Conservation (phyloP, 331 rosid genomes). For the Quercus tomentella region DNA sequence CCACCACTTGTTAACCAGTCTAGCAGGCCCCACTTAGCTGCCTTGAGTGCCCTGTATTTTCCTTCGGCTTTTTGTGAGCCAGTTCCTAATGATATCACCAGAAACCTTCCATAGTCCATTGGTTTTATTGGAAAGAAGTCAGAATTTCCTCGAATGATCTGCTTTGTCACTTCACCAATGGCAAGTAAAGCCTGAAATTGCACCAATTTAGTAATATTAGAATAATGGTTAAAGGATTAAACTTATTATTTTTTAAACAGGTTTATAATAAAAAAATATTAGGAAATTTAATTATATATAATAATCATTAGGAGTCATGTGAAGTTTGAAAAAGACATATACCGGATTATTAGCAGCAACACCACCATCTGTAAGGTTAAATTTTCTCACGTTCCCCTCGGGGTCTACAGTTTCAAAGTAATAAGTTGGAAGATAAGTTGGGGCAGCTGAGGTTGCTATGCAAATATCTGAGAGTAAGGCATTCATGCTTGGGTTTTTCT, state of each 20-base stretch:
- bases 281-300: too few species aligned
- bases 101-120: constrained; percentile 35
- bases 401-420: constrained; percentile 23
- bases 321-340: not conserved
- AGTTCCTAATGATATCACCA: constrained; percentile 51
- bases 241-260: too few species aligned
- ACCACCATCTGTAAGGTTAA: constrained; percentile 46
- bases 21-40: constrained; percentile 49
- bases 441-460: constrained; percentile 57
- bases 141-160: constrained; percentile 16
- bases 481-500: constrained; percentile 11
- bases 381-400: constrained; percentile 18
- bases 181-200: constrained; percentile 41
- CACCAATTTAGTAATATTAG: not conserved
- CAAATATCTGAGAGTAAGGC: constrained; percentile 44
- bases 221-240: too few species aligned
- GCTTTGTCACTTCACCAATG: constrained; percentile 36
- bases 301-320: too few species aligned
- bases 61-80: constrained; percentile 36
- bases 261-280: too few species aligned
- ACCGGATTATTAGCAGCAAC: constrained; percentile 64
- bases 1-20: constrained; percentile 44
- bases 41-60: constrained; percentile 29
- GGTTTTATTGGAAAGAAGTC: constrained; percentile 33
- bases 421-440: constrained; percentile 51